Evolutionary conservation across 2,329 filamentous ascomycete genomes (phyloP).

Genomic region (Fusarium secorum): DNA sequence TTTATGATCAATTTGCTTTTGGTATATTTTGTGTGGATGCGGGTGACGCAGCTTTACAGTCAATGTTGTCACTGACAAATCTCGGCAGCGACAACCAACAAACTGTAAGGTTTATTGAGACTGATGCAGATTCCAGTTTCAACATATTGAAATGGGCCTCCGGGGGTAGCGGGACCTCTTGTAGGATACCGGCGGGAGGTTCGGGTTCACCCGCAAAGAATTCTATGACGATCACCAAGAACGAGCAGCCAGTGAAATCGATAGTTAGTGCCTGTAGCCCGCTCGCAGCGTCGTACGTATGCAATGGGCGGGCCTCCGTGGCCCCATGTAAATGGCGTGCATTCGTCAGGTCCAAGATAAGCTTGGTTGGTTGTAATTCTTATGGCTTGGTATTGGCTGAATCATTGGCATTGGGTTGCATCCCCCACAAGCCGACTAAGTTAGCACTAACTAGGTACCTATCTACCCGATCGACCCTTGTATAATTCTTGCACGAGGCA

Average conservation of each 20-base stretch:
- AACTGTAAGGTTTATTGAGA: background rate
- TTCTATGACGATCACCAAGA: slow-evolving; percentile 5
- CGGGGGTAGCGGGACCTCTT: slow-evolving; percentile 1
- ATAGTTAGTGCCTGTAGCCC: background rate
- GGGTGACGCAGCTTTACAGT: background rate
- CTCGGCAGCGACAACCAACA: background rate
- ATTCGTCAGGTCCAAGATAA: slow-evolving; percentile 9
- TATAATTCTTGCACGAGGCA: background rate
- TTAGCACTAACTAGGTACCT: background rate
- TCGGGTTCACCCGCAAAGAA: background rate
- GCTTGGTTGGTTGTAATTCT: slow-evolving; percentile 1
- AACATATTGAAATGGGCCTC: background rate
- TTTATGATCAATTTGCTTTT: background rate
- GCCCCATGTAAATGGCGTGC: slow-evolving; percentile 14
- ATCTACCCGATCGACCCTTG: background rate
- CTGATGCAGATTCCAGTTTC: background rate
- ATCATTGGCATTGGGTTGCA: background rate
- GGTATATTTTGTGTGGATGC: background rate
- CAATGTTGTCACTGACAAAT: background rate
- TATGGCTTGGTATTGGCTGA: slow-evolving; percentile 7
- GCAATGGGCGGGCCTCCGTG: slow-evolving; percentile 5
- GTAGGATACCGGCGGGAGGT: background rate
- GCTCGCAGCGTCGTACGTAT: slow-evolving; percentile 1
- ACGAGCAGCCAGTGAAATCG: background rate
- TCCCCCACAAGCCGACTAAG: slow-evolving; percentile 16